These are phyloP conservation scores for Cryptococcus jaspeensis DNA, from an alignment of 1,284 basidiomycete genomes.

Conservation along the genomic window DNA sequence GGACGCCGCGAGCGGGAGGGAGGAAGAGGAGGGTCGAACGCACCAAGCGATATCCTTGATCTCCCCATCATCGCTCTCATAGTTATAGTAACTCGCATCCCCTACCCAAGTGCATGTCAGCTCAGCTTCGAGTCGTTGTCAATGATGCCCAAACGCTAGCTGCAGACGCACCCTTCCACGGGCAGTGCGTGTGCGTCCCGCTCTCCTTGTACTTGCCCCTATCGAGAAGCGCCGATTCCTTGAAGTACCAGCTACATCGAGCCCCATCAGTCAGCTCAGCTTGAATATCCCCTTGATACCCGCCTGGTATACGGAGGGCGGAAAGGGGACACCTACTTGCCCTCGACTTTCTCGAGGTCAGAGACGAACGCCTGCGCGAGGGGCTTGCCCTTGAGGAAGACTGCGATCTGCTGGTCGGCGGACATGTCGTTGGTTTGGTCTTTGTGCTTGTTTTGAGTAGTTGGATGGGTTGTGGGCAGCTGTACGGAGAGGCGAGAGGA, in stretches of 20 bases:
- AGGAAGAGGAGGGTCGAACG: neutral
- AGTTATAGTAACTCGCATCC: slow-evolving; percentile 42
- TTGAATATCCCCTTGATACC: neutral
- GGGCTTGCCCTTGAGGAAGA: slow-evolving; percentile 35
- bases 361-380: slow-evolving; percentile 34
- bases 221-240: slow-evolving; percentile 36
- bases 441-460: no score
- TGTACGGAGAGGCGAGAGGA: no score
- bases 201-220: slow-evolving; percentile 30
- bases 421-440: slow-evolving; percentile 30
- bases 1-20: neutral
- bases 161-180: slow-evolving; percentile 41
- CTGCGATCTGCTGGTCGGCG: slow-evolving; percentile 37
- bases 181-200: slow-evolving; percentile 38
- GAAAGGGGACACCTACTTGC: slow-evolving; percentile 36
- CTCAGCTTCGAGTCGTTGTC: neutral
- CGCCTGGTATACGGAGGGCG: neutral
- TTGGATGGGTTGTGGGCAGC: no score
- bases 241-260: slow-evolving; percentile 40
- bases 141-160: neutral
- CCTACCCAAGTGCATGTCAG: slow-evolving; percentile 17
- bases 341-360: slow-evolving; percentile 39
- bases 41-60: slow-evolving; percentile 46
- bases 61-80: slow-evolving; percentile 36
- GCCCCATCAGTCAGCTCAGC: neutral